Evolutionary conservation across 805 yeast species (phyloP).

Genomic region (Barnettozyma sp.): DNA sequence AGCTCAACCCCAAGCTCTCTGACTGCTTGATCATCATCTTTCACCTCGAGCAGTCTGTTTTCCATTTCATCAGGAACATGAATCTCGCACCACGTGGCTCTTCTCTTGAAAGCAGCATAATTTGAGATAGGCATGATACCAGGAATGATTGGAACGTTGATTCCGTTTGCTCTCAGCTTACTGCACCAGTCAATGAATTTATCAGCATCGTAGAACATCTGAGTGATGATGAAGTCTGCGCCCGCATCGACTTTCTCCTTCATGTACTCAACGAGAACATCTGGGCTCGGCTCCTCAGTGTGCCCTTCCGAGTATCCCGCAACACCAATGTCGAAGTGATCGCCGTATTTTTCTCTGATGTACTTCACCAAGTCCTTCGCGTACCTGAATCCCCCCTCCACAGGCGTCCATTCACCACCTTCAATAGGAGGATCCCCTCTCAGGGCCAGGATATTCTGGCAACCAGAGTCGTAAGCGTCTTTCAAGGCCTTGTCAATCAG

Average conservation of each 20-base stretch:
- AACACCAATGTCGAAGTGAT: slow-evolving; percentile 89
- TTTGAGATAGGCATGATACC: slow-evolving; percentile 99
- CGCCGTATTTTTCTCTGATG: slow-evolving; percentile 71
- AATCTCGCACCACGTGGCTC: slow-evolving; percentile 93
- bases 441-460: slow-evolving; percentile 89
- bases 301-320: slow-evolving; percentile 98
- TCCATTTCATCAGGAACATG: slow-evolving; percentile 68
- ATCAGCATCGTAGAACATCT: slow-evolving; percentile 94
- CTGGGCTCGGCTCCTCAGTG: slow-evolving; percentile 63
- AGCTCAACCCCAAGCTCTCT: slow-evolving; percentile 80
- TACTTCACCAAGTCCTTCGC: slow-evolving; percentile 82
- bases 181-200: slow-evolving; percentile 78
- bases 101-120: slow-evolving; percentile 83
- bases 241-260: slow-evolving; percentile 92
- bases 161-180: slow-evolving; percentile 60
- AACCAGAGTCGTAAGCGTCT: slow-evolving; percentile 84
- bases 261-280: slow-evolving; percentile 50
- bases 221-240: slow-evolving; percentile 89
- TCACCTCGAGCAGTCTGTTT: slow-evolving; percentile 66
- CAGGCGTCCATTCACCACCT: slow-evolving; percentile 36
- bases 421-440: slow-evolving; percentile 93
- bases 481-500: slow-evolving; percentile 79
- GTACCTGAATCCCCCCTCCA: slow-evolving; percentile 74
- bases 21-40: slow-evolving; percentile 85
- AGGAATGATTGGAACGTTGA: slow-evolving; percentile 84